Base-by-base conservation (phyloP, 306 rosid genomes). In the Aeschynomene evenia region DNA sequence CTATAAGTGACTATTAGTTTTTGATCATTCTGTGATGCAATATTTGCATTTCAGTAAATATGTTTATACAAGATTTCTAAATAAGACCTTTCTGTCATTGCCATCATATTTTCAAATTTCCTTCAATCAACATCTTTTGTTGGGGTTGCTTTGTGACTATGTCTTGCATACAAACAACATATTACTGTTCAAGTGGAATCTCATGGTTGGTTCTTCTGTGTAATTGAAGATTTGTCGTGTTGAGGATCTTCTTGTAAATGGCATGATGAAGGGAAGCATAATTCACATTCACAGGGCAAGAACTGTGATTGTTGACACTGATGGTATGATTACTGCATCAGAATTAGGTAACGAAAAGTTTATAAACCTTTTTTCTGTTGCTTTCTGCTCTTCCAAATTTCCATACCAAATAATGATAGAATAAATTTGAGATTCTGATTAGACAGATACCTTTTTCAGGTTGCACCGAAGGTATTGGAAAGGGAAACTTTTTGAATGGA, bases 231-330 rank as follows among this genome's bases (percentile, higher is more conserved):
- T 94, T 39, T 94, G 98, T 82, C 97, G 98, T 54, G 98, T 94
- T 63, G 98, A 94, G 85, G 98, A 94, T 80, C 90, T 94, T 90
- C 80, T 88, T 79, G 96, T 94, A 60, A 80, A 78, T 82, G 98
- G 98, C 31, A 36, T 82, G 51, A 82, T 94, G 78, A 88, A 82
- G 85, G 98, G 98, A 79, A 94, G 97, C 76, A 75, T 94, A 60
- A 81, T 94, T 84, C 98, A 94, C 80, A 91, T 94, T 78, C 97
- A 94, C 86, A 85, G 98, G 89, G 98, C 97, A 48, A 88, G 97
- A 84, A 88, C 95, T 62, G 87, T 94, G 65, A 87, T 91, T 77
- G 80, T 90, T 79, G 91, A 81, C 63, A 50, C 76, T 12, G 80
- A 75, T 66, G 98, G 97, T 65, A 54, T 80, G 78, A 82, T 94